These are phyloP conservation scores for Juncus effusus DNA, from an alignment of 176 grass and related monocot genomes.

Conservation along the genomic window DNA sequence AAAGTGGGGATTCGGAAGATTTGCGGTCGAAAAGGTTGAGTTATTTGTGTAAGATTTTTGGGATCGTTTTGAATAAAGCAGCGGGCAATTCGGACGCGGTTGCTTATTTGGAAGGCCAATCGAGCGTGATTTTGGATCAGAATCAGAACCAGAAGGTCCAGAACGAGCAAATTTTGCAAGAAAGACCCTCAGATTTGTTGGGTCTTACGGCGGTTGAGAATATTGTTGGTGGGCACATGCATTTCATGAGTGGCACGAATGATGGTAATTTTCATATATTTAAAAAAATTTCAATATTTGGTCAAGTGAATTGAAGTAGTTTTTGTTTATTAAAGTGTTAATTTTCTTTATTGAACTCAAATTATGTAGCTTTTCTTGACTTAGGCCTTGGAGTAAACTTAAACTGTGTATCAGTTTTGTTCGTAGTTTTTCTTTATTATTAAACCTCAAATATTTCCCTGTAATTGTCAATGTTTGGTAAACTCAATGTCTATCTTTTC, in stretches of 20 bases:
- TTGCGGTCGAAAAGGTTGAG: conserved; percentile 44
- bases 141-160: neutral
- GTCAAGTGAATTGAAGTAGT: neutral
- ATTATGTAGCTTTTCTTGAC: neutral
- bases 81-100: conserved; percentile 50
- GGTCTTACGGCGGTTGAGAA: conserved; percentile 57
- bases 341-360: neutral
- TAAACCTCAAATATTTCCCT: neutral
- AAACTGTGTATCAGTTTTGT: neutral
- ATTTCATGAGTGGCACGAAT: conserved; percentile 48
- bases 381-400: neutral
- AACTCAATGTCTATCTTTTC: conserved; percentile 12
- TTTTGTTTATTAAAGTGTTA: neutral
- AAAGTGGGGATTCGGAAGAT: conserved; percentile 37
- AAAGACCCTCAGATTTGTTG: conserved; percentile 47
- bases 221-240: conserved; percentile 49
- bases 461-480: neutral
- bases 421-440: neutral
- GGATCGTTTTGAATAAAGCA: conserved; percentile 61
- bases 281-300: neutral
- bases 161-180: conserved; percentile 54
- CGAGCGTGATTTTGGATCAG: conserved; percentile 58
- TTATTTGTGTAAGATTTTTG: conserved; percentile 60
- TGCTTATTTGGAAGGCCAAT: conserved; percentile 64
- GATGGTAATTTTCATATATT: conserved; percentile 47